A percentile compares a stretch with the other conserved stretches of the same genome.
phyloP scores from a whole-genome alignment of 169 alveolate genomes.

The Plasmodium coatneyi region DNA sequence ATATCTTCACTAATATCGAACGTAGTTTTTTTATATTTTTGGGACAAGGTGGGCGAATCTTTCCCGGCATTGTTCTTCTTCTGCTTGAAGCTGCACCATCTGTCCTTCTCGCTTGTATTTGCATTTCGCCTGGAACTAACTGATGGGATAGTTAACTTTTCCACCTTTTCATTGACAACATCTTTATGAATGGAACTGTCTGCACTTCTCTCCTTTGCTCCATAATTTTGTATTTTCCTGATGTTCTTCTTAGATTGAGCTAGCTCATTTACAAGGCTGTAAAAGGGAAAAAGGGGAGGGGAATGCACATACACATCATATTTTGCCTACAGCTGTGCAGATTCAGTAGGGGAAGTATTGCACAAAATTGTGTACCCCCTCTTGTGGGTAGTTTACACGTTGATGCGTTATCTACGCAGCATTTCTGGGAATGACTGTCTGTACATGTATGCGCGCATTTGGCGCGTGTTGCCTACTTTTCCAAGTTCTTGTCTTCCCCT shows the following conservation, averaged over 20 bases:
- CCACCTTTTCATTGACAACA: background rate
- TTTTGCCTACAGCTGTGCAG: background rate
- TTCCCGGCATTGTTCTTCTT: background rate
- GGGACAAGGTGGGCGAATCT: background rate
- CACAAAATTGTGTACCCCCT: background rate
- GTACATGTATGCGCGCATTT: background rate
- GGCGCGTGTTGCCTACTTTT: slow-evolving; percentile 21
- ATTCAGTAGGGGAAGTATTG: background rate
- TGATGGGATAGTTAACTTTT: background rate
- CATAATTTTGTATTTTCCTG: slow-evolving; percentile 28
- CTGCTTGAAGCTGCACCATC: slow-evolving; percentile 10
- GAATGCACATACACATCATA: background rate
- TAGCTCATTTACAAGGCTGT: slow-evolving; percentile 30
- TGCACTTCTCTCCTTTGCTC: background rate
- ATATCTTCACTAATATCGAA: background rate
- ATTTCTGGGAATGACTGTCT: background rate
- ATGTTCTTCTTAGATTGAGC: slow-evolving; percentile 57
- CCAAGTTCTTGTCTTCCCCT: slow-evolving; percentile 50
- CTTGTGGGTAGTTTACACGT: background rate
- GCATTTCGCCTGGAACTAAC: background rate
- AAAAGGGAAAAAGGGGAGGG: background rate
- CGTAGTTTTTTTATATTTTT: background rate
- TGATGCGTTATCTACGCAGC: background rate
- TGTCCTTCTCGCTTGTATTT: background rate
- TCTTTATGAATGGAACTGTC: background rate